These are phyloP conservation scores for Nicotiana otophora DNA, from an alignment of 257 asterid species.

Conservation along the genomic window DNA sequence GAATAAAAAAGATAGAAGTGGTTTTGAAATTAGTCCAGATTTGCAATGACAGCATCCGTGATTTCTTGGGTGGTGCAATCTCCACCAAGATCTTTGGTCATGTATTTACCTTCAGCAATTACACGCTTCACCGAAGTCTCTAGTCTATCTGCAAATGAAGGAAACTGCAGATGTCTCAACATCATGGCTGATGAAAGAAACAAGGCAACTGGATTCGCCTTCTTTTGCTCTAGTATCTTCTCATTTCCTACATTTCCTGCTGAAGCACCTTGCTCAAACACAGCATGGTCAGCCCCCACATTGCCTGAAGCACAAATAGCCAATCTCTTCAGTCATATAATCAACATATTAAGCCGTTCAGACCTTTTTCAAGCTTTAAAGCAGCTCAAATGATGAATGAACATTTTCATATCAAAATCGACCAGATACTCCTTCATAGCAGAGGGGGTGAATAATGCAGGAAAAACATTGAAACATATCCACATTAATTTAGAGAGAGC, in stretches of 20 bases:
- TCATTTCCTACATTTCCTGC: conserved; percentile 94
- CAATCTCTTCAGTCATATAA: neutral
- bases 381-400: neutral
- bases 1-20: neutral
- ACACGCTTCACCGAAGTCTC: conserved; percentile 83
- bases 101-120: conserved; percentile 58
- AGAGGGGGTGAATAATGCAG: neutral
- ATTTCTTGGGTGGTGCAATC: conserved; percentile 79
- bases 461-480: neutral
- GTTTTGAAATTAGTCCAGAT: conserved; percentile 34
- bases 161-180: conserved; percentile 95
- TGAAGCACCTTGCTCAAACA: conserved; percentile 98
- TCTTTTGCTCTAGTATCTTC: conserved; percentile 52
- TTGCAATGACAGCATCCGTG: conserved; percentile 81
- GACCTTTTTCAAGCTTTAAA: neutral
- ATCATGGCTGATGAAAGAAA: conserved; percentile 95
- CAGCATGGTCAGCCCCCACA: conserved; percentile 89
- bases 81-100: conserved; percentile 91
- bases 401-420: neutral
- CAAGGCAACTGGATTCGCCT: conserved; percentile 86
- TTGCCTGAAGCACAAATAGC: conserved; percentile 44
- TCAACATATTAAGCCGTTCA: neutral
- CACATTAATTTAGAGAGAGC: neutral
- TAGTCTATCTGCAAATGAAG: conserved; percentile 88
- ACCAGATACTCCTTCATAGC: neutral